These are phyloP conservation scores for Candida ipomoeae DNA, from an alignment of 805 yeast species.

Conservation along the genomic window DNA sequence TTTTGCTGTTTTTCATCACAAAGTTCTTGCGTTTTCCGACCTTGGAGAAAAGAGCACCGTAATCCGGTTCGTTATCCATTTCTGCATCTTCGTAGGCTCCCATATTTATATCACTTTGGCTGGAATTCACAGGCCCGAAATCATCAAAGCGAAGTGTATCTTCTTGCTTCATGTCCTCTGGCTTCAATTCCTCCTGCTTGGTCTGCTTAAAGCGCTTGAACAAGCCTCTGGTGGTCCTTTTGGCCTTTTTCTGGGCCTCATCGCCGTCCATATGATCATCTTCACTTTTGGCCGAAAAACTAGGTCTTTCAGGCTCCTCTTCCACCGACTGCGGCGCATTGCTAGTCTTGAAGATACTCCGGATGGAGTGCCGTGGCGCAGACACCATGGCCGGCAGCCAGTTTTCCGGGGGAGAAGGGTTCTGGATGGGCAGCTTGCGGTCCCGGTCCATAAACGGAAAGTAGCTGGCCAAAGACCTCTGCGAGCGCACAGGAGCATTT, in stretches of 20 bases:
- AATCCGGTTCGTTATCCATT: slow-evolving; percentile 30
- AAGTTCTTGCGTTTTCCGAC: slow-evolving; percentile 39
- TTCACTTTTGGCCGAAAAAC: not conserved
- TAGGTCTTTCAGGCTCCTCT: not conserved
- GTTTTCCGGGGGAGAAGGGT: not conserved
- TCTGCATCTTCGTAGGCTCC: not conserved
- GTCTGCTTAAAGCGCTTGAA: slow-evolving; percentile 36
- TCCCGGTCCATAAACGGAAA: slow-evolving; percentile 33
- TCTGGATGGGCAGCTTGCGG: slow-evolving; percentile 8
- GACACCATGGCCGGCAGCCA: slow-evolving; percentile 2
- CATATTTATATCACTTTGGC: not conserved
- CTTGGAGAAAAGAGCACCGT: slow-evolving; percentile 41
- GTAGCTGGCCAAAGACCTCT: slow-evolving; percentile 32
- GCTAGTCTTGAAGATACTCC: slow-evolving; percentile 29
- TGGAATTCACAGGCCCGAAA: not conserved
- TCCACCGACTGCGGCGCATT: slow-evolving; percentile 4
- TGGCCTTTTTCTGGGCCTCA: slow-evolving; percentile 22
- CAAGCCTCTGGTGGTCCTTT: slow-evolving; percentile 21
- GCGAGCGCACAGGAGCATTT: slow-evolving; percentile 11
- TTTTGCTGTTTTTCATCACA: slow-evolving; percentile 19
- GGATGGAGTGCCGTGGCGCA: slow-evolving; percentile 31
- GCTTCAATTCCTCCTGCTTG: slow-evolving; percentile 11
- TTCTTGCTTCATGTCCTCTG: slow-evolving; percentile 15
- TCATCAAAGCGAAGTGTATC: not conserved
- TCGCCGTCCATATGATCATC: slow-evolving; percentile 3